Base-by-base conservation (phyloP, 192 early-diverging fungal genomes). In the Coemansia sp. region DNA sequence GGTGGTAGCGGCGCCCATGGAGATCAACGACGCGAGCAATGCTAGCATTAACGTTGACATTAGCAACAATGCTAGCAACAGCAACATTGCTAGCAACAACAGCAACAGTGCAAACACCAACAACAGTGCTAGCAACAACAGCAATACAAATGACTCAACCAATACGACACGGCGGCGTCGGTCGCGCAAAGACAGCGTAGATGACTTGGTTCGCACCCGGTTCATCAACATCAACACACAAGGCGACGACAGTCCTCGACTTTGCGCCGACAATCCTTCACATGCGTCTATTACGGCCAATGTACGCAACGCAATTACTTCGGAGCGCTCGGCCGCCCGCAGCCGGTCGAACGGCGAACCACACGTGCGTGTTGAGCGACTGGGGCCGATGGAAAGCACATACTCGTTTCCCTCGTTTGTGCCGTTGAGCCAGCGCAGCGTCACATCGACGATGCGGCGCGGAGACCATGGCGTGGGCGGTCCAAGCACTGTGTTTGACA, bases 161-260 rank as follows among this genome's bases (percentile, higher is more conserved):
- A n/a, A 19, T 4, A 19, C 29, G 29, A 10, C 38, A 17, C 48
- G 61, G 32, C 64, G 68, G 6, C 72, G 72, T 35, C 62, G 69
- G 17, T 45, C 66, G 19, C 69, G 74, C 5, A 81, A 81, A 24
- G 79, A 76, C 56, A 81, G 79, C 39, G 70, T 81, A 15, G 79
- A 81, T 37, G 79, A 81, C 29, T 59, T 81, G 27, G 73, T 81
- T 11, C 66, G 79, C n/a, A 69, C 79, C 10, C 65, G 74, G 35
- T 72, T 81, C 11, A 63, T 66, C 39, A 54, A 55, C 2, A 55
- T 55, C 25, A 63, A 56, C 10, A 58, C 72, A 57, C 56, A 65
- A 43, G 24, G 32, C 22, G 12, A n/a, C 2, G 70, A 50, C 3
- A 54, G 27, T 9, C 21, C 61, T 8, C 32, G 4, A 1, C 32